These are phyloP conservation scores for Brettanomyces anomalus DNA, from an alignment of 805 yeast species.

Conservation along the genomic window DNA sequence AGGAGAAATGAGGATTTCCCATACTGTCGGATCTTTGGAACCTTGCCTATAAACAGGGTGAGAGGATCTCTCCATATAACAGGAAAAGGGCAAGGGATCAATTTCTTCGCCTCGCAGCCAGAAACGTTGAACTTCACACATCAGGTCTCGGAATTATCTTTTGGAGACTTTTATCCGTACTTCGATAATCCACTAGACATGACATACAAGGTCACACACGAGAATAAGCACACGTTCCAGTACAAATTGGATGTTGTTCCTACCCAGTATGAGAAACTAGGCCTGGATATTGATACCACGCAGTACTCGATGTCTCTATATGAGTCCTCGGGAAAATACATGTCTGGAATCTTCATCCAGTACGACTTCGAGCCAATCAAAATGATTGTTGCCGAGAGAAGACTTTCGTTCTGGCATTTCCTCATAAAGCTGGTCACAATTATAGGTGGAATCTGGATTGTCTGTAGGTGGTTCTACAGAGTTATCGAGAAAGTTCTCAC, in stretches of 20 bases:
- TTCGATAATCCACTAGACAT: constrained; percentile 82
- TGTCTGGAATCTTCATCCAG: constrained; percentile 75
- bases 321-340: constrained; percentile 18
- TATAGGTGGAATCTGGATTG: constrained; percentile 69
- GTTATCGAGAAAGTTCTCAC: constrained; percentile 45
- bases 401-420: constrained; percentile 74
- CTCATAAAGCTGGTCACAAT: constrained; percentile 72
- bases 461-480: constrained; percentile 58
- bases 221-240: constrained; percentile 41
- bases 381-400: constrained; percentile 55
- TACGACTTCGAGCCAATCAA: constrained; percentile 87
- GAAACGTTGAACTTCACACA: constrained; percentile 68
- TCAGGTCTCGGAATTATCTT: constrained; percentile 76
- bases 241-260: constrained; percentile 81
- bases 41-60: constrained; percentile 77
- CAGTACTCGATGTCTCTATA: constrained; percentile 68
- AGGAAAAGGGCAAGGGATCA: constrained; percentile 55
- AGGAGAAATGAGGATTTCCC: constrained; percentile 47
- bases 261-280: constrained; percentile 62
- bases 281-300: constrained; percentile 66
- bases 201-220: constrained; percentile 49
- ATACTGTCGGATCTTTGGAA: constrained; percentile 82
- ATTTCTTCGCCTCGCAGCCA: constrained; percentile 39
- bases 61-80: constrained; percentile 80
- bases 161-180: constrained; percentile 83